These are phyloP conservation scores for Sporothrix humicola DNA, from an alignment of 2,329 filamentous ascomycete genomes.

Conservation along the genomic window DNA sequence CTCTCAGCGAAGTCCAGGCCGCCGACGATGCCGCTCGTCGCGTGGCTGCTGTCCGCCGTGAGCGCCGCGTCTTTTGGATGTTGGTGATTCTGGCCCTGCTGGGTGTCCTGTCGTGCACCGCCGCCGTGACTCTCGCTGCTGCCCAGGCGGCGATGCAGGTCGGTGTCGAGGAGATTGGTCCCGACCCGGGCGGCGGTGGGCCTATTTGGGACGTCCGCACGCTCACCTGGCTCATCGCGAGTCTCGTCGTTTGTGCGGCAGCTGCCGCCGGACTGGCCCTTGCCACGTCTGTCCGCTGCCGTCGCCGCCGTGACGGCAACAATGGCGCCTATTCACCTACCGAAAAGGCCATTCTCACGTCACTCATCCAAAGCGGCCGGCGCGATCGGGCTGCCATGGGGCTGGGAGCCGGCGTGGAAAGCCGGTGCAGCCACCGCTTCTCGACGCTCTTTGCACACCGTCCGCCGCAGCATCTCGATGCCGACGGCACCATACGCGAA, in stretches of 20 bases:
- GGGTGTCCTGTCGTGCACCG: slow-evolving; percentile 32
- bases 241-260: slow-evolving; percentile 23
- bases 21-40: slow-evolving; percentile 33
- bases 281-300: slow-evolving; percentile 18
- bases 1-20: slow-evolving; percentile 28
- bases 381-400: neutral
- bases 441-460: slow-evolving; percentile 18
- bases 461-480: neutral
- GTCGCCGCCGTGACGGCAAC: slow-evolving; percentile 6
- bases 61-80: slow-evolving; percentile 33
- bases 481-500: neutral
- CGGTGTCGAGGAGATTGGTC: slow-evolving; percentile 20
- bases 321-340: neutral
- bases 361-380: neutral
- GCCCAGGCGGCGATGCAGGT: slow-evolving; percentile 31
- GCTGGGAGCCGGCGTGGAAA: neutral
- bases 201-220: slow-evolving; percentile 29
- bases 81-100: slow-evolving; percentile 21
- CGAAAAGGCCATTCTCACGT: neutral
- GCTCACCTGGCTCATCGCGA: slow-evolving; percentile 33
- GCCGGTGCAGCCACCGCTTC: slow-evolving; percentile 18
- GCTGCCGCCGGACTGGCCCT: slow-evolving; percentile 24
- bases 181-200: slow-evolving; percentile 1
- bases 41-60: slow-evolving; percentile 24
- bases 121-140: slow-evolving; percentile 31